Base-by-base conservation (phyloP, 371 early-diverging fungal genomes). In the Batkoa obscura region DNA sequence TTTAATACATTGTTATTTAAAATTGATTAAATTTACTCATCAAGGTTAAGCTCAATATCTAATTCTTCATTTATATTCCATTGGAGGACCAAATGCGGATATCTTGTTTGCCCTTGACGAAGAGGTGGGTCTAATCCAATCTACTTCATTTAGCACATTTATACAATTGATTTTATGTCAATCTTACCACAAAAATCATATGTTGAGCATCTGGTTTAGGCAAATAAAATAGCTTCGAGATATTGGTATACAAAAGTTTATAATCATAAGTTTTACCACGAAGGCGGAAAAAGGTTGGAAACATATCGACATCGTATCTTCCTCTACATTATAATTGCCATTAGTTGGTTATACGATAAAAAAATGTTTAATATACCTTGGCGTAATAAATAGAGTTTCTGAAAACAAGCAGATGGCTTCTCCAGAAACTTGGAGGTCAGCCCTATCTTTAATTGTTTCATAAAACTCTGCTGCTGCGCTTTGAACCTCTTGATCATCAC, bases 241-340 rank as follows among this genome's bases (percentile, higher is more conserved):
- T 84, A 59, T 79, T 80, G 41, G 74, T 76, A 71, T 90, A 94
- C 53, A 81, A 70, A 59, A 97, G 85, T 71, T 92, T 91, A 81
- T 94, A 95, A 66, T 97, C 94, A 74, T 95, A 90, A 0, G 94
- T 88, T 68, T 93, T 94, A 61, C 98, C 98, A 50, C 93, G 93
- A 38, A 97, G 73, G 47, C 98, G 88, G 63, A 95, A 69, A 61
- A 90, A 93, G 35, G 79, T 75, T 53, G 81, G 78, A 68, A 86
- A 90, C 81, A 97, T 81, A 60, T 95, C 94, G 63, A 97, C 82
- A 53, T 86, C 85, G 78, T 89, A 95, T 62, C 96, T 88, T 57
- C 95, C 94, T 71, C 91, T 52, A 50, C 6, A 57, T 23, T 23
- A 23, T 23, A 23, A 23, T 23, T 23, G 23, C 0, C 23, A 23